Percentiles rank a stretch among this genome's conserved stretches.
phyloP scores from a whole-genome alignment of 495 filamentous ascomycete genomes.

The Penicillium egyptiacum region DNA sequence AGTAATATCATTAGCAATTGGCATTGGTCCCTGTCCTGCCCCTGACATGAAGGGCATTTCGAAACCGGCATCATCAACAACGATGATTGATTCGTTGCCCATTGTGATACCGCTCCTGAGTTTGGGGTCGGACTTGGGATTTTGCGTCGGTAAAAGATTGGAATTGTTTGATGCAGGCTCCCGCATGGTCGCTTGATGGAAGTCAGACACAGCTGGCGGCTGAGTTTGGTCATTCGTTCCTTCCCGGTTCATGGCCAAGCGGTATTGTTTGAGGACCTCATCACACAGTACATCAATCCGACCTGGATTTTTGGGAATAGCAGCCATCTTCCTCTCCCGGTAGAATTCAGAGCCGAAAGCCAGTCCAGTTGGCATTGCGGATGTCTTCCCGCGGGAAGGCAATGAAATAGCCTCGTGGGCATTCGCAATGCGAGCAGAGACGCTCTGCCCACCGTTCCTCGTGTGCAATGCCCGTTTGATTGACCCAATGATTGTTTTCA shows the following conservation, averaged over 20 bases:
- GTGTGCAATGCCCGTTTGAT: constrained; percentile 85
- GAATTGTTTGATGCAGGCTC: constrained; percentile 4
- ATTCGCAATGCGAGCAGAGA: constrained; percentile 45
- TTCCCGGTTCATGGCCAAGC: constrained; percentile 25
- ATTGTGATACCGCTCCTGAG: constrained; percentile 63
- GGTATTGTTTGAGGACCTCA: constrained; percentile 66
- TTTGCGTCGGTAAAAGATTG: constrained; percentile 9
- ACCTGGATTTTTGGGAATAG: constrained; percentile 36
- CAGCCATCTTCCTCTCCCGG: constrained; percentile 42
- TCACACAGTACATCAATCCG: constrained; percentile 80
- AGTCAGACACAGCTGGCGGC: constrained; percentile 8
- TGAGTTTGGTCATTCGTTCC: constrained; percentile 9
- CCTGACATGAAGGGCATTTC: constrained; percentile 42
- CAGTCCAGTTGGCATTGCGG: constrained; percentile 47
- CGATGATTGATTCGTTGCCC: constrained; percentile 84
- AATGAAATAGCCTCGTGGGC: constrained; percentile 21
- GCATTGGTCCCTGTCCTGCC: constrained; percentile 21
- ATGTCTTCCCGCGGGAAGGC: constrained; percentile 41
- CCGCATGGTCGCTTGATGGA: constrained; percentile 10
- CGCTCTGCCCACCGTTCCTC: constrained; percentile 50
- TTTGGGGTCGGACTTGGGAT: constrained; percentile 24
- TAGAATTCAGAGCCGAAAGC: constrained; percentile 49
- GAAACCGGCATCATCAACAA: constrained; percentile 64
- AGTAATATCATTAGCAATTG: constrained; percentile 11
- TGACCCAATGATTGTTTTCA: constrained; percentile 83